A percentile compares a stretch with the other conserved stretches of the same genome.
phyloP scores from a whole-genome alignment of 2,329 filamentous ascomycete species.

The Epichloe scottii region DNA sequence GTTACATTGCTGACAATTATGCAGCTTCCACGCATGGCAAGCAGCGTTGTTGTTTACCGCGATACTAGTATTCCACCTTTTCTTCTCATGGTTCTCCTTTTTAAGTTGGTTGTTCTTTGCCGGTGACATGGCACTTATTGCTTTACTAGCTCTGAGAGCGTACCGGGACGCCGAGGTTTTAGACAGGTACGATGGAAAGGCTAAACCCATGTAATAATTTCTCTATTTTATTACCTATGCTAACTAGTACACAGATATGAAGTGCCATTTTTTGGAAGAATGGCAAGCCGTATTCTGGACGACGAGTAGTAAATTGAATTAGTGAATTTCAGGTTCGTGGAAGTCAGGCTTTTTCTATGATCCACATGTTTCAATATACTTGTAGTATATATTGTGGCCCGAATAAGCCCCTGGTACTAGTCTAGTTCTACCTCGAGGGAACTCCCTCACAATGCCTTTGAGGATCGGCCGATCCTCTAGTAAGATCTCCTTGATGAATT shows the following conservation, averaged over 20 bases:
- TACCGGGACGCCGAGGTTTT: constrained; percentile 69
- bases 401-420: not conserved
- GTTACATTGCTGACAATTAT: constrained; percentile 9
- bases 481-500: constrained; percentile 33
- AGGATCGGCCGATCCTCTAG: constrained; percentile 37
- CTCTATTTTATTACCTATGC: not conserved
- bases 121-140: constrained; percentile 64
- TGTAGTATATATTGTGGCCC: not conserved
- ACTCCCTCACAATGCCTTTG: constrained; percentile 36
- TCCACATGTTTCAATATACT: not conserved
- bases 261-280: constrained; percentile 70
- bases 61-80: constrained; percentile 63
- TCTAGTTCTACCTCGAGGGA: constrained; percentile 28
- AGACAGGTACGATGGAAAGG: constrained; percentile 36
- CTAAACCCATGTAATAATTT: not conserved
- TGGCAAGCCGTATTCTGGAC: constrained; percentile 84
- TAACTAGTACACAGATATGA: constrained; percentile 48
- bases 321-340: not conserved
- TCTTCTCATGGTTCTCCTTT: constrained; percentile 75
- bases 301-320: constrained; percentile 44
- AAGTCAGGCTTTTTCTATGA: not conserved
- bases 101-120: constrained; percentile 76
- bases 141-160: constrained; percentile 61
- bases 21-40: constrained; percentile 93
- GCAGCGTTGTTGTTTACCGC: constrained; percentile 70